Base-by-base conservation (phyloP, 768 basidiomycete genomes). In the Albatrellus ellisii region DNA sequence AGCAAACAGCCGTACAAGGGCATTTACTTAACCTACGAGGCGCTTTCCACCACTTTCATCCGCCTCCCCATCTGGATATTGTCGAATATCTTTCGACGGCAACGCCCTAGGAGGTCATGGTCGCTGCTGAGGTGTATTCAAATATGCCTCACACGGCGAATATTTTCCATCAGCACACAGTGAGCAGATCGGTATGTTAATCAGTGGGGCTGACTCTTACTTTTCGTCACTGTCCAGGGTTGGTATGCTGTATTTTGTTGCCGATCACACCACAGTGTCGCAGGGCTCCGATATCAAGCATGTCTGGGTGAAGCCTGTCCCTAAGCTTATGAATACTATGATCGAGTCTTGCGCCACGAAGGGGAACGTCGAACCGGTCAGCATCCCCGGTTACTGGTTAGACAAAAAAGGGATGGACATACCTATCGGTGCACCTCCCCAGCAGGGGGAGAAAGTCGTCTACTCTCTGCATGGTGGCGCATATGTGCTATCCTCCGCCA, bases 391-490 rank as follows among this genome's bases (percentile, higher is more conserved):
- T 18, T 50, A 45, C 26, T 50, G 49, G 43, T 26, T 48, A 14
- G 39, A 42, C 25, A 48, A 42, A n/a, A 34, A 42, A n/a, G 29
- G 26, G 8, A 26, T 21, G 29, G 22, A 32, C 39, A 38, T 28
- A 9, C 31, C 22, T 15, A 15, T 42, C 36, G 66, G 62, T 27
- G 56, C 61, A 18, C 46, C 63, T 1, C 66, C 72, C 4, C 56
- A 52, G 35, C 62, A 63, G 1, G 72, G 69, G 17, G 74, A 77
- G 56, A 75, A 73, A 47, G 66, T 79, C 4, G 53, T 77, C n/a
- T 72, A 72, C 51, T 60, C 61, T 36, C 56, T 83, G n/a, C 80
- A 82, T 46, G 79, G 79, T 15, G 79, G 79, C 5, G 77, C 63
- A 1, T 80, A 73, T 48, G 57, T 64, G 22, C 60, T 62, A 15